Base-by-base conservation (phyloP, 2,329 filamentous ascomycete genomes). In the Arthrinium phaeospermum region DNA sequence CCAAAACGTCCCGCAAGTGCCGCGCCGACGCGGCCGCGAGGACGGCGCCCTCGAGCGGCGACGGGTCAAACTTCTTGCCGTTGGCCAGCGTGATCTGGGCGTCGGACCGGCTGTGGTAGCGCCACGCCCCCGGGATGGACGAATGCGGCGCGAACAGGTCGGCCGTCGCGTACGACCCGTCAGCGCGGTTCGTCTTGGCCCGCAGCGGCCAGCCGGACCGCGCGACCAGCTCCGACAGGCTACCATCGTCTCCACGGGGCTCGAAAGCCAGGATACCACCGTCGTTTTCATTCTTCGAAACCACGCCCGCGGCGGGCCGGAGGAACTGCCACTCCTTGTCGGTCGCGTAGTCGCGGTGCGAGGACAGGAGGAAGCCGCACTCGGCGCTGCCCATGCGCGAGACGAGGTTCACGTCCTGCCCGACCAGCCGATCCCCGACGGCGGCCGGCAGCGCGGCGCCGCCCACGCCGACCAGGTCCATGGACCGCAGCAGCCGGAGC, bases 41-140 rank as follows among this genome's bases (percentile, higher is more conserved):
- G 5, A 92, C 85, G 0, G 83, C 84, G 2, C 85, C 86, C 78
- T 93, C 91, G 3, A 92, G 78, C 0, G 88, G 87, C 1, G 87
- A 86, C 0, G 91, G 91, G 75, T 92, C 90, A 73, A 93, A 92
- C 75, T 93, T 93, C 82, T 92, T 92, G 2, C 91, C 91, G 8
- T 90, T 93, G 13, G 89, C 82, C 4, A 93, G 83, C 0, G 88
- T 89, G 47, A 93, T 85, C 70, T 90, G 90, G 3, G 88, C 86
- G 75, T 93, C 91, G 0, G 86, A 86, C 51, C 91, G 83, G 0
- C 88, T 89, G 70, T 91, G 85, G 76, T 92, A 92, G 46, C 86
- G 85, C 90, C 91, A 93, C 0, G 89, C 88, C 71, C 87, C 81
- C 0, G 80, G 72, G 10, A 89, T 87, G 0, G 74, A 82, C 0